Evolutionary conservation across 768 basidiomycete species (phyloP).

Genomic region (Bullera alba): DNA sequence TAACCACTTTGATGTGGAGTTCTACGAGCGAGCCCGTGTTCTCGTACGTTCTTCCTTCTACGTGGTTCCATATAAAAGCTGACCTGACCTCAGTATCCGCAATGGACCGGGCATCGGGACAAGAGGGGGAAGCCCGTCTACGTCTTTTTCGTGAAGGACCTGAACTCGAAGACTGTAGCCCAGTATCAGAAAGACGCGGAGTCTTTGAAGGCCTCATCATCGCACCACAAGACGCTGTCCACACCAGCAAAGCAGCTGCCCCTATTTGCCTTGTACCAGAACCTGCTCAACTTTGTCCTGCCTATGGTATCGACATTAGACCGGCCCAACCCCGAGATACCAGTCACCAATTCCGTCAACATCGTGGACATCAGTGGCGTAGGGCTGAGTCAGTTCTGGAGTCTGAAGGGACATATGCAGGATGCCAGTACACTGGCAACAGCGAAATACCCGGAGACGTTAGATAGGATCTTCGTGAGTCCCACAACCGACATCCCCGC

Average conservation of each 20-base stretch:
- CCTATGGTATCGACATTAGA: constrained; percentile 11
- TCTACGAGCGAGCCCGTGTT: constrained; percentile 55
- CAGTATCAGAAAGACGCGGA: background rate
- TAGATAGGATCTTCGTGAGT: constrained; percentile 20
- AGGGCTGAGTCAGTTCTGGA: constrained; percentile 17
- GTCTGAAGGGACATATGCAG: constrained; percentile 16
- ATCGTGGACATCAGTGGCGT: constrained; percentile 16
- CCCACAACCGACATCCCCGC: background rate
- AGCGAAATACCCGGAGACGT: constrained; percentile 19
- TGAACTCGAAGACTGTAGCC: constrained; percentile 7
- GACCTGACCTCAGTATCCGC: constrained; percentile 13
- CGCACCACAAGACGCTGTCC: background rate
- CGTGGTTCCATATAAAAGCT: constrained; percentile 1
- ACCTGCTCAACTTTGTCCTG: constrained; percentile 9
- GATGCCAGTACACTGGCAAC: constrained; percentile 16
- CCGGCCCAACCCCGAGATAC: constrained; percentile 9
- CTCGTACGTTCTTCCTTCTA: constrained; percentile 14
- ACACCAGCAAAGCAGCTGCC: constrained; percentile 9
- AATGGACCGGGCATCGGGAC: constrained; percentile 17
- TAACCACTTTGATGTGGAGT: constrained; percentile 54
- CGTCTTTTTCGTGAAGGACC: constrained; percentile 12
- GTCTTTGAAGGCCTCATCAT: background rate
- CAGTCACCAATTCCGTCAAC: constrained; percentile 17
- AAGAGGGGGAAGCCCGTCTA: constrained; percentile 16
- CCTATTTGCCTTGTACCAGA: constrained; percentile 18